Percentiles rank a stretch among this genome's conserved stretches.
phyloP scores from a whole-genome alignment of 148 eudicot genomes.

The Rhododendron griersonianum region DNA sequence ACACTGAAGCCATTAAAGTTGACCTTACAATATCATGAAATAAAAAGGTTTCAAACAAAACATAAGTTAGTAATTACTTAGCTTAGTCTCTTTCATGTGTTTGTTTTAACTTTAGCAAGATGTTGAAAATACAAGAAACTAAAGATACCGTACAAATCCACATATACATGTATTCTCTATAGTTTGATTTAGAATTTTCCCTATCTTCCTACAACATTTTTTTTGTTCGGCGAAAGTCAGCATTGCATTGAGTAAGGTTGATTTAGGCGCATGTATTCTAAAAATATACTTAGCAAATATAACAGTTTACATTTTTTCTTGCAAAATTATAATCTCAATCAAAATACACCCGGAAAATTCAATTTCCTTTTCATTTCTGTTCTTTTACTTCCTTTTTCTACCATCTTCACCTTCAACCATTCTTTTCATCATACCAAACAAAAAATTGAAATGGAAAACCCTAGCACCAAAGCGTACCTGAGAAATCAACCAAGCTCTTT shows the following conservation, averaged over 20 bases:
- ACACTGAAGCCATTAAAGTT: not conserved
- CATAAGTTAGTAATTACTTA: not conserved
- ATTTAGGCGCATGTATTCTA: not conserved
- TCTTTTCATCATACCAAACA: not conserved
- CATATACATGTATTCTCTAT: not conserved
- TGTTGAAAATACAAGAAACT: not conserved
- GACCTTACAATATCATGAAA: not conserved
- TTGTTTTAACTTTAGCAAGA: not conserved
- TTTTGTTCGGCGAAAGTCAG: not conserved
- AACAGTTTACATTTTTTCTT: not conserved
- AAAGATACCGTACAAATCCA: not conserved
- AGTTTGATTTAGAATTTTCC: not conserved
- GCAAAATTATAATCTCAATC: not conserved
- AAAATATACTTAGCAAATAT: not conserved
- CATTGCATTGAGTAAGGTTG: not conserved
- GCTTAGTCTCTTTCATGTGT: not conserved
- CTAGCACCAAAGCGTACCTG: constrained; percentile 33
- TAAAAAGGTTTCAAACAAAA: not conserved
- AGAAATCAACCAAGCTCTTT: constrained; percentile 75
- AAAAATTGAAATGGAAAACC: not conserved
- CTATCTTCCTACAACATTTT: not conserved
- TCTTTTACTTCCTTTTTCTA: not conserved
- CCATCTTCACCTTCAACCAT: not conserved
- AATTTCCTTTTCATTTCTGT: not conserved
- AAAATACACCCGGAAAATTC: not conserved